These are phyloP conservation scores for Hypoxylon crocopeplum DNA, from an alignment of 495 filamentous ascomycete genomes.

Conservation along the genomic window DNA sequence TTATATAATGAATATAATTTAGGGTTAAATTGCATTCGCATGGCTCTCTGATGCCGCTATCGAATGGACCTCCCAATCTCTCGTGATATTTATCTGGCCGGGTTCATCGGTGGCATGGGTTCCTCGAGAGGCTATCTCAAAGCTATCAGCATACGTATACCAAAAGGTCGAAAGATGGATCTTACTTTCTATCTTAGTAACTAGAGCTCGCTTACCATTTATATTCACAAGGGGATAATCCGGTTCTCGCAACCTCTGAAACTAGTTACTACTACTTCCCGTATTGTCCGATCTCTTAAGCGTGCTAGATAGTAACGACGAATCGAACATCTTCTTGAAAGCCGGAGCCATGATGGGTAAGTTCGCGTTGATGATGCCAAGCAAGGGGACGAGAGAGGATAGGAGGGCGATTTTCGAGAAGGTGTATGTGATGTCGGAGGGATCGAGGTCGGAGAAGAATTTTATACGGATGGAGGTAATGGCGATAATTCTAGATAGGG, in stretches of 20 bases:
- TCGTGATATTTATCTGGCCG: not conserved
- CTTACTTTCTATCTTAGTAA: too few relatives aligned
- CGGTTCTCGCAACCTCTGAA: not conserved
- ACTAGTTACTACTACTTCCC: not conserved
- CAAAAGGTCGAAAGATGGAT: too few relatives aligned
- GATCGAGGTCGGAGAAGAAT: conserved; percentile 1
- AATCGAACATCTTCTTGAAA: not conserved
- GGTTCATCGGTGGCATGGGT: not conserved
- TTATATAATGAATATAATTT: too few relatives aligned
- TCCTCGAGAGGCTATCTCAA: not conserved
- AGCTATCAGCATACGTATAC: not conserved
- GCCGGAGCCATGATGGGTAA: conserved; percentile 1
- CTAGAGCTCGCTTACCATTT: not conserved
- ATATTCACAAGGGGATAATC: not conserved
- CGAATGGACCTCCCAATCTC: conserved; percentile 3
- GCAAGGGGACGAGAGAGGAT: not conserved
- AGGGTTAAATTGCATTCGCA: too few relatives aligned
- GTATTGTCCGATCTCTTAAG: not conserved
- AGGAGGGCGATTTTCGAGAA: not conserved
- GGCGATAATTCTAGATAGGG: not conserved
- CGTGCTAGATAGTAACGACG: not conserved
- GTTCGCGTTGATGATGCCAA: conserved; percentile 12
- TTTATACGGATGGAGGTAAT: conserved; percentile 7
- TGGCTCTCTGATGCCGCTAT: not conserved
- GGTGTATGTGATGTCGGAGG: not conserved